Percentiles rank a stretch among this genome's conserved stretches.
These are phyloP conservation scores for Arabidopsis suecica DNA, from an alignment of 345 rosid species.

Conservation along the genomic window DNA sequence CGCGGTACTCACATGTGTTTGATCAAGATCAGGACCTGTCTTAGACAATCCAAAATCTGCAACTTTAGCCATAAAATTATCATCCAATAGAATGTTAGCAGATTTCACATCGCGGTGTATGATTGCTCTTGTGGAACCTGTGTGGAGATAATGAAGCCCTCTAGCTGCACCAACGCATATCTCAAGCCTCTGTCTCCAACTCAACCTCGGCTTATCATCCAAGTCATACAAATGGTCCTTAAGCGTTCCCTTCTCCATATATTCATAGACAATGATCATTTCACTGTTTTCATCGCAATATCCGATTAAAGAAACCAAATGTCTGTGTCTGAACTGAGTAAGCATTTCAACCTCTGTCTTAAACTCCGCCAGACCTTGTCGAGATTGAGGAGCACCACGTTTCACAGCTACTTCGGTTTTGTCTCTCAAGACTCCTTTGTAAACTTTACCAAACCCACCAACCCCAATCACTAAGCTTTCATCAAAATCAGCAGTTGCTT, in stretches of 20 bases:
- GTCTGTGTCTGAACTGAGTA: constrained; percentile 73
- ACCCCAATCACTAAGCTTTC: constrained; percentile 62
- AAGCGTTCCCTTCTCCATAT: constrained; percentile 74
- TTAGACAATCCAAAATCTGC: constrained; percentile 79
- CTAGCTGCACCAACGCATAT: constrained; percentile 72
- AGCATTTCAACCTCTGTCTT: constrained; percentile 73
- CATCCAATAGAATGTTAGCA: constrained; percentile 70
- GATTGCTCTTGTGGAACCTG: constrained; percentile 63
- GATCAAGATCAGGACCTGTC: constrained; percentile 68
- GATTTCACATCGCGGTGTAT: constrained; percentile 81
- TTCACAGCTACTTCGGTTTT: constrained; percentile 68
- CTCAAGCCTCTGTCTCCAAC: constrained; percentile 70
- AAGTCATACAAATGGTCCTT: constrained; percentile 62
- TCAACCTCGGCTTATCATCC: constrained; percentile 47
- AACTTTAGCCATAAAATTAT: constrained; percentile 72
- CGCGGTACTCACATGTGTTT: constrained; percentile 76
- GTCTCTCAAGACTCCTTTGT: constrained; percentile 60
- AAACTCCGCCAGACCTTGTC: constrained; percentile 66
- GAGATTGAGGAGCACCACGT: constrained; percentile 60
- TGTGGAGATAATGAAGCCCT: constrained; percentile 81
- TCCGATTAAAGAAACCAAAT: constrained; percentile 70
- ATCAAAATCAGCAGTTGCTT: constrained; percentile 61
- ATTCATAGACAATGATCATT: constrained; percentile 77
- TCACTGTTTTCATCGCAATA: constrained; percentile 67
- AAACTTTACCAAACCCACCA: constrained; percentile 81